Evolutionary conservation across 2,329 filamentous ascomycete species (phyloP), one percentile per base, ranked within the genome.

Genomic region (Fusarium sterilihyphosum): DNA sequence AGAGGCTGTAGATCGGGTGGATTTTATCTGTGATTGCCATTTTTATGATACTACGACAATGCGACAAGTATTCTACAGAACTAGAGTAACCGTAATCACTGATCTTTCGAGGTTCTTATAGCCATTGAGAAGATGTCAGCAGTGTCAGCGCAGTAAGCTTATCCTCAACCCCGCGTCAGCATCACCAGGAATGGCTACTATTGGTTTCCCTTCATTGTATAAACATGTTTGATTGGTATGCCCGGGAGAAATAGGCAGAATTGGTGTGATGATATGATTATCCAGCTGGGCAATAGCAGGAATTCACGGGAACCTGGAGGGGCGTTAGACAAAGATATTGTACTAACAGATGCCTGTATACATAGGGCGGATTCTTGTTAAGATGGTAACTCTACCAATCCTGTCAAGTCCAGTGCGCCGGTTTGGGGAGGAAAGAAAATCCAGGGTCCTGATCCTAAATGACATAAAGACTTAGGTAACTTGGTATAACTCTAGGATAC

Each of bases 1-100:
- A 77, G 13, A 64, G 13, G 50, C 46, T 59, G 53, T 78, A 78
- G 11, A 73, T 38, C 9, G 69, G 68, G 26, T 76, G 74, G 6
- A 77, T 66, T 7, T 67, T 54, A 41, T 61, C 64, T 0, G 63
- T 43, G 46, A 77, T 74, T 20, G 61, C 54, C 68, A 71, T 71
- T 52, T 47, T 71, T 18, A 5, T 8, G 10, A 40, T 47, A 0
- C 2, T n/a, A 9, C 5, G 4, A 6, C 2, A 8, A 22, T 22
- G 14, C 11, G 33, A 20, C 4, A 17, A 44, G 10, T 16, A 6
- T n/a, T 10, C 5, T 24, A 6, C 0, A 26, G 31, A 53, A 20
- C 8, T 53, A 8, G 5, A 7, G 14, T 4, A 0, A 20, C 7
- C 5, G 9, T 2, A 20, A 6, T 20, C n/a, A 2, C 7, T 12